Percentiles rank a stretch among this genome's conserved stretches.
These are phyloP conservation scores for Cylindrodendrum hubeiense DNA, from an alignment of 2,329 filamentous ascomycete genomes.

Conservation along the genomic window DNA sequence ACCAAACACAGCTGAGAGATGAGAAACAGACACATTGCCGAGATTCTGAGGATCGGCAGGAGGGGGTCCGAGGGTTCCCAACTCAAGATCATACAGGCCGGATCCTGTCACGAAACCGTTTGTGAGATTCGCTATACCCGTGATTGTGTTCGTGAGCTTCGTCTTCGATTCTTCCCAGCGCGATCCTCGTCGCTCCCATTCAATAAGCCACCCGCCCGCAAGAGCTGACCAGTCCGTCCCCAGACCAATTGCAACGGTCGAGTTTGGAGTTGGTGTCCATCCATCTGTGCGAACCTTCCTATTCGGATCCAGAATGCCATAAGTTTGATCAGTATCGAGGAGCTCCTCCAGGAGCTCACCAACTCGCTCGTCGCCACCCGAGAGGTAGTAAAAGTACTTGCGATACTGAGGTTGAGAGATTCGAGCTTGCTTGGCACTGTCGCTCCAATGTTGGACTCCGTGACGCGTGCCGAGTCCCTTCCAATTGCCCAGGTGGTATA, in stretches of 20 bases:
- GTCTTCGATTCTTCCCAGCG: constrained; percentile 64
- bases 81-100: constrained; percentile 63
- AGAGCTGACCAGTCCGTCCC: constrained; percentile 71
- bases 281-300: constrained; percentile 69
- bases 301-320: constrained; percentile 65
- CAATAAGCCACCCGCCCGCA: constrained; percentile 69
- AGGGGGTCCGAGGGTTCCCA: constrained; percentile 64
- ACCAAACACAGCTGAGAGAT: constrained; percentile 70
- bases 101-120: constrained; percentile 71
- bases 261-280: constrained; percentile 57
- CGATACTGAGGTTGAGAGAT: constrained; percentile 69
- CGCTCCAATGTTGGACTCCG: constrained; percentile 71
- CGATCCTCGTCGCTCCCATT: constrained; percentile 68
- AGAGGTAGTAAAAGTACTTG: constrained; percentile 67
- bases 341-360: constrained; percentile 65
- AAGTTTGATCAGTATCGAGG: constrained; percentile 66
- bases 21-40: constrained; percentile 65
- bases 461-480: constrained; percentile 73
- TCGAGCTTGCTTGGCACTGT: constrained; percentile 72
- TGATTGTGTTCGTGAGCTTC: constrained; percentile 62
- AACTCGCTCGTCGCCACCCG: constrained; percentile 68
- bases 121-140: constrained; percentile 65
- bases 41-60: constrained; percentile 64
- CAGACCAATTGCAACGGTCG: constrained; percentile 62
- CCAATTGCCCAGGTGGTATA: constrained; percentile 69